phyloP scores from a whole-genome alignment of 2,329 filamentous ascomycete species.

The Gaeumannomyces tritici region DNA sequence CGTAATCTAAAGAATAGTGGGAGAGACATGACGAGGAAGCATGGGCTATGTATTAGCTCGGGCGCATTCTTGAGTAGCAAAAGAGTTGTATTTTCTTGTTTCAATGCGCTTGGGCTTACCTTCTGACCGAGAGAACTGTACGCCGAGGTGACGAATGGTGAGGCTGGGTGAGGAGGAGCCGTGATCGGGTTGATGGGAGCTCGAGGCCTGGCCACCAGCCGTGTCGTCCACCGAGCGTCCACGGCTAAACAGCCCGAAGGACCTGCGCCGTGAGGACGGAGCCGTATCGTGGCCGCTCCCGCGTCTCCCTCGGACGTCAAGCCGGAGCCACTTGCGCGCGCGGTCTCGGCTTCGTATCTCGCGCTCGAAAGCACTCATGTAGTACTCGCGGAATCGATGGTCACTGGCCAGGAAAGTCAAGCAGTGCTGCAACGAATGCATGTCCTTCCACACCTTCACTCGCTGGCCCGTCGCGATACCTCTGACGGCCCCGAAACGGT shows the following conservation, averaged over 20 bases:
- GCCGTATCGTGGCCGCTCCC: conserved; percentile 28
- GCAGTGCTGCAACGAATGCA: conserved; percentile 35
- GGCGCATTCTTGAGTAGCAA: not conserved
- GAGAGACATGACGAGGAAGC: not conserved
- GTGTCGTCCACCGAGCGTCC: conserved; percentile 45
- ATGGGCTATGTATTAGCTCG: not conserved
- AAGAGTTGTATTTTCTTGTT: not conserved
- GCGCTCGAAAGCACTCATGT: conserved; percentile 35
- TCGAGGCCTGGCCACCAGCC: conserved; percentile 53
- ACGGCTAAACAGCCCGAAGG: conserved; percentile 31
- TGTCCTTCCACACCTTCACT: conserved; percentile 42
- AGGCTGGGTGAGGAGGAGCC: conserved; percentile 15
- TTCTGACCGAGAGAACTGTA: conserved; percentile 38
- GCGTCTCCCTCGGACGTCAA: conserved; percentile 26
- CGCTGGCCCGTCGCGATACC: conserved; percentile 42
- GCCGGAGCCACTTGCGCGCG: conserved; percentile 31
- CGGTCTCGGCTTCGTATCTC: conserved; percentile 37
- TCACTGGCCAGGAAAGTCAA: conserved; percentile 38
- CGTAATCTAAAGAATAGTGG: conserved; percentile 28
- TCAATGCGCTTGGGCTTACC: conserved; percentile 28
- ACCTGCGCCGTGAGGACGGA: conserved; percentile 25
- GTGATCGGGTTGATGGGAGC: conserved; percentile 10
- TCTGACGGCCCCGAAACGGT: conserved; percentile 37
- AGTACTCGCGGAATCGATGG: conserved; percentile 36
- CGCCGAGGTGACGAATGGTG: conserved; percentile 37